These are phyloP conservation scores for Neurospora sp. DNA, from an alignment of 495 filamentous ascomycete genomes.

Conservation along the genomic window DNA sequence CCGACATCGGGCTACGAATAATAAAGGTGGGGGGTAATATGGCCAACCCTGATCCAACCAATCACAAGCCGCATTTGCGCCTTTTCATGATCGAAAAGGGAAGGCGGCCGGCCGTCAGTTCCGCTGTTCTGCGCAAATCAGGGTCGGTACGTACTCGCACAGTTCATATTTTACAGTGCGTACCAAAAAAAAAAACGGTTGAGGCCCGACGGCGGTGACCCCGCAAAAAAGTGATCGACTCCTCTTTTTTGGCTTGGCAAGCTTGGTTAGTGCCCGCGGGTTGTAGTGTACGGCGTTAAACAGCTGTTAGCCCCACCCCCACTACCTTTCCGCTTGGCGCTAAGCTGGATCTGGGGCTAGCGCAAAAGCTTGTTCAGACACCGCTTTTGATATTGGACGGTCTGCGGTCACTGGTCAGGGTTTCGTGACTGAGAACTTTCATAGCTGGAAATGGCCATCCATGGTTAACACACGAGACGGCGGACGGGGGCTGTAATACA, in stretches of 20 bases:
- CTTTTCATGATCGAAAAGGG: conserved; percentile 1
- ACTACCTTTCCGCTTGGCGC: background rate
- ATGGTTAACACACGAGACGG: background rate
- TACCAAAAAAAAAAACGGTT: background rate
- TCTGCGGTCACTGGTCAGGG: background rate
- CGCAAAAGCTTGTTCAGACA: conserved; percentile 17
- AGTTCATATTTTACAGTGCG: background rate
- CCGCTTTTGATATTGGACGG: conserved; percentile 2
- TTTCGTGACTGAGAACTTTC: background rate
- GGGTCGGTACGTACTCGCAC: background rate
- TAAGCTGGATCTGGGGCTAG: conserved; percentile 4
- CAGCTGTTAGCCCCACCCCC: background rate
- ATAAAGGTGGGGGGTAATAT: background rate
- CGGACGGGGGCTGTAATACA: background rate
- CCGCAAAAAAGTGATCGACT: background rate
- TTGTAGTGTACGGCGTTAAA: background rate
- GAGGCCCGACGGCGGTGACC: background rate
- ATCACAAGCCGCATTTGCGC: background rate
- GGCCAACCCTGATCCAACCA: background rate
- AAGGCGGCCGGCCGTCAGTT: conserved; percentile 1
- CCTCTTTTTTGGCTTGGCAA: background rate
- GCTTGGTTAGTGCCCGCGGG: background rate
- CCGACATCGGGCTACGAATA: background rate
- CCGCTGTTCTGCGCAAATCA: background rate
- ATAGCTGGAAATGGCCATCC: background rate